Evolutionary conservation across 2,329 filamentous ascomycete species (phyloP), one percentile per base, ranked within the genome.

Genomic region (Podosphaera fusca): DNA sequence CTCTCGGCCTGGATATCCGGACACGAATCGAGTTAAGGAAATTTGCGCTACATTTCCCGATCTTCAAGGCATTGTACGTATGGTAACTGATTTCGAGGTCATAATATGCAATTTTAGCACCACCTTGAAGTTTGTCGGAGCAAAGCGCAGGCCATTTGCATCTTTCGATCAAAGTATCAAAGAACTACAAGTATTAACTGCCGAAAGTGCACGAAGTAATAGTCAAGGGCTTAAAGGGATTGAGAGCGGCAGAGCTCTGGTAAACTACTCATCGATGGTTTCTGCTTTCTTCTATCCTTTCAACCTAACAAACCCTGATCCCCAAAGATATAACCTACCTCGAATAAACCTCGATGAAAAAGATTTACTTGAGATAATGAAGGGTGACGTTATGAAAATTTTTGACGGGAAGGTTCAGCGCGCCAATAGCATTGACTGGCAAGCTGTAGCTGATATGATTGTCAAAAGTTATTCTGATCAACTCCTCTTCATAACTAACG

Each of bases 71-170:
- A 71, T 85, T 30, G 67, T 86, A 2, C 75, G 82, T 9, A 81
- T 81, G 74, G 83, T 87, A 64, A 74, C 75, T 21, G 83, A 83
- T 0, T 85, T 85, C 61, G 83, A 87, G 66, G 72, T 84, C 56
- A 82, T 86, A 55, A 70, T 82, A 21, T 87, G 82, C 65, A 70
- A 81, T 56, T 86, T 87, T 51, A 61, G 62, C 8, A 60, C 69
- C 10, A 61, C 61, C 1, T 47, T 67, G 45, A 59, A 65, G 7
- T 61, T 66, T 10, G 21, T 66, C 12, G 61, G 60, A 8, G 58
- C 59, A 4, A 59, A 55, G n/a, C 52, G 60, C 34, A 58, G 61
- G 56, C 60, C 63, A 2, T 30, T 42, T 2, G n/a, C 29, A 8
- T 51, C 35, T 35, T 5, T 29, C 4, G 45, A 35, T 60, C 6